phyloP scores from a whole-genome alignment of 2,329 filamentous ascomycete species.

The Periconia digitata region DNA sequence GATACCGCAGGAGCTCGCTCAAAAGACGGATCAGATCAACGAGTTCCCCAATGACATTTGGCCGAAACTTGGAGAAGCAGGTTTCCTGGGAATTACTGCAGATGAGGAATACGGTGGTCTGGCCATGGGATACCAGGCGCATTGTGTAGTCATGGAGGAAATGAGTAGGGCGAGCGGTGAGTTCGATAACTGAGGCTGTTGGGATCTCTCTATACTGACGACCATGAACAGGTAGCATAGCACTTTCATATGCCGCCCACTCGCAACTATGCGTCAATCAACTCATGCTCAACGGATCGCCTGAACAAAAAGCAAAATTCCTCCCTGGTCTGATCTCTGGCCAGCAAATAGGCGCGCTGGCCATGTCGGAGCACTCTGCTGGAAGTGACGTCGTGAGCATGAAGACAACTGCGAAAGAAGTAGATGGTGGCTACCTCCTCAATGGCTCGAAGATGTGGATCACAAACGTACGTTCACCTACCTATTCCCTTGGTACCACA shows the following conservation, averaged over 20 bases:
- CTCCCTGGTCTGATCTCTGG: constrained; percentile 81
- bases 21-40: constrained; percentile 81
- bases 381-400: constrained; percentile 95
- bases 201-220: not conserved
- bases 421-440: constrained; percentile 81
- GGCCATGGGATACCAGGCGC: constrained; percentile 92
- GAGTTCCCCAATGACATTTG: constrained; percentile 90
- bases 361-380: constrained; percentile 91
- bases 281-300: constrained; percentile 81
- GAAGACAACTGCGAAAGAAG: constrained; percentile 79
- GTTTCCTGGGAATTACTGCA: constrained; percentile 87
- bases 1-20: constrained; percentile 80
- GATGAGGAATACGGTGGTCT: constrained; percentile 90
- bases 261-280: constrained; percentile 97
- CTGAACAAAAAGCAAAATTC: constrained; percentile 77
- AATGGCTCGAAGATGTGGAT: constrained; percentile 99
- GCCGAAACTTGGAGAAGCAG: constrained; percentile 88
- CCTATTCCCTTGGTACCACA: no score
- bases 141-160: constrained; percentile 95
- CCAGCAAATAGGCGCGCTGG: constrained; percentile 79
- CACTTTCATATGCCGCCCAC: constrained; percentile 91
- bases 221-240: constrained; percentile 61
- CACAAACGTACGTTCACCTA: constrained; percentile 76
- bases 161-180: constrained; percentile 78
- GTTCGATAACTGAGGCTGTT: not conserved